Evolutionary conservation across 495 filamentous ascomycete species (phyloP), one percentile per base, ranked within the genome.

Genomic region (Chaetomium tenue): DNA sequence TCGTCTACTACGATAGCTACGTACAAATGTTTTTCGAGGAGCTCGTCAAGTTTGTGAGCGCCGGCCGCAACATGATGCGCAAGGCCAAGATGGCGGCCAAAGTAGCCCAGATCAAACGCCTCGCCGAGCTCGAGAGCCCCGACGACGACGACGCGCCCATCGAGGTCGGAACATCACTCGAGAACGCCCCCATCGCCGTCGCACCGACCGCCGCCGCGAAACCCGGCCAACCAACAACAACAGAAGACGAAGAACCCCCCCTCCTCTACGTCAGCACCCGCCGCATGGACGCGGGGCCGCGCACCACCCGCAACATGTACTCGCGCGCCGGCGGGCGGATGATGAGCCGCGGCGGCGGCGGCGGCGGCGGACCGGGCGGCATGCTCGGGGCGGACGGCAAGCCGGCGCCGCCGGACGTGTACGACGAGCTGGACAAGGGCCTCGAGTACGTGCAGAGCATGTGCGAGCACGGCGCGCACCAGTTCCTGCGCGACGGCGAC

Each of bases 1-100:
- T 93, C 30, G 89, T 97, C 48, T 90, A 92, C 73, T 97, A 96
- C 74, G 92, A 97, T 72, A 89, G 89, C 68, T 86, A 90, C 62
- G 88, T 92, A 13, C 92, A 97, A 71, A 83, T 85, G 40, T 82
- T 85, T 7, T 90, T 97, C 63, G 92, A 96, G 71, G 80, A 85
- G 55, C 77, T 95, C 37, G 92, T 94, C 54, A 89, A 89, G 63
- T 84, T 87, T 61, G 89, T 97, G 52, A 89, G 88, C 51, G 82
- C 84, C n/a, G 87, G 89, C 46, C 82, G 92, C 66, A 95, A 94
- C 76, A 83, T 88, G 63, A 85, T 97, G 66, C 87, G 92, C 58
- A 91, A 91, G 71, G 91, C 86, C 58, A 92, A 89, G 75, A 88
- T 86, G 82, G 83, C 83, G 22, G 86, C 84, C 37, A 86, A 81